Evolutionary conservation across 257 asterid genomes (phyloP), one percentile per base, ranked within the genome.

Genomic region (Rubia yunnanensis): DNA sequence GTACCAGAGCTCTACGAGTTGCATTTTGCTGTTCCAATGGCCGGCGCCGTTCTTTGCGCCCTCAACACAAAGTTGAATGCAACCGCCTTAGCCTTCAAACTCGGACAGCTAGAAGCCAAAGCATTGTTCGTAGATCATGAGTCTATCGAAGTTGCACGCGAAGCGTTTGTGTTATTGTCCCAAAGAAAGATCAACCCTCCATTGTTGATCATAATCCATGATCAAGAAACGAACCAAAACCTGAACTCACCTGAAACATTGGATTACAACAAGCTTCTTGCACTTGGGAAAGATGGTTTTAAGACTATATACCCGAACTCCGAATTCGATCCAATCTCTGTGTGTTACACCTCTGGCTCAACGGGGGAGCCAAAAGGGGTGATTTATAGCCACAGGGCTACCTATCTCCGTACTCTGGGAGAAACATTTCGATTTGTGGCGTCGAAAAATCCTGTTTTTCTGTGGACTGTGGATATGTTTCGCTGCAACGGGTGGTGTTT

Each of bases 401-500:
- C 86, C 7, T 85, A 87, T 69, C 77, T 89, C 14, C 79, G 84
- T 63, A 73, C 96, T 5, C 48, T 85, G 10, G 83, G 87, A 1
- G 72, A 64, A 17, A 63, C 79, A 54, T 78, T 85, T 30, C 77
- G 83, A 10, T 56, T 34, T 9, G 86, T 76, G 57, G 24, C 0
- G 0, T 80, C 77, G 86, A 56, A 81, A 4, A 31, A 10, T 81
- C 86, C 94, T 0, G 83, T 85, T 13, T 82, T 80, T 38, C 62
- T 87, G 1, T 87, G 96, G 95, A 82, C 83, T 0, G 89, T 87
- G 11, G 94, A 85, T 10, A 87, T 85, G 95, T 89, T 89, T 32
- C 91, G 89, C 11, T 87, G 94, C 74, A 89, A 80, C 4, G 95
- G 96, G 1, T 89, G 95, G 96, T 83, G 89, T 64, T 71, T 83